phyloP scores from a whole-genome alignment of 2,329 filamentous ascomycete species.

The Sporothrix luriei region DNA sequence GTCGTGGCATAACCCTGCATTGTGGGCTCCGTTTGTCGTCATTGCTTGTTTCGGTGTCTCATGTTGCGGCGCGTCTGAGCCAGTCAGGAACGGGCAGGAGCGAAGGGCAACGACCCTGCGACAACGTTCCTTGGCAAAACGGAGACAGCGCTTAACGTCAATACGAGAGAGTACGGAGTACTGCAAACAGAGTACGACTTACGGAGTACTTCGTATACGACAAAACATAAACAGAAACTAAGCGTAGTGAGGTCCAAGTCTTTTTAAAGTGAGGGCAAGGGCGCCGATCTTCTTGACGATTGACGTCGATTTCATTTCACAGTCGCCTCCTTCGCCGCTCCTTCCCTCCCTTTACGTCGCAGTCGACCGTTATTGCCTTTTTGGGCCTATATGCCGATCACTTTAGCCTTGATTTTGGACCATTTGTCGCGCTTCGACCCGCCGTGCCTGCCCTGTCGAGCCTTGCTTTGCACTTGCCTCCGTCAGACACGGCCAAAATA shows the following conservation, averaged over 20 bases:
- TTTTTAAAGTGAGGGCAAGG: not conserved
- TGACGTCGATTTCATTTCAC: slow-evolving; percentile 22
- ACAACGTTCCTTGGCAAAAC: slow-evolving; percentile 15
- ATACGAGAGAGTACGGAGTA: slow-evolving; percentile 5
- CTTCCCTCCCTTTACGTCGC: slow-evolving; percentile 10
- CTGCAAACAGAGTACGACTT: not conserved
- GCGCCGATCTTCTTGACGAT: slow-evolving; percentile 16
- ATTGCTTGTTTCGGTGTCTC: slow-evolving; percentile 27
- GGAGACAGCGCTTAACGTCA: slow-evolving; percentile 20
- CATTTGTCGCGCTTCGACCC: slow-evolving; percentile 17
- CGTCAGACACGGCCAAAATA: not conserved
- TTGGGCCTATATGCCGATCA: slow-evolving; percentile 11
- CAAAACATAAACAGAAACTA: not conserved
- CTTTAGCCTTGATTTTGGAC: slow-evolving; percentile 12
- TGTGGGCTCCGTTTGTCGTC: slow-evolving; percentile 15
- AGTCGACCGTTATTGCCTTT: slow-evolving; percentile 21
- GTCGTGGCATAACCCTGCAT: slow-evolving; percentile 12
- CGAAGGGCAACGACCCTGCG: slow-evolving; percentile 10
- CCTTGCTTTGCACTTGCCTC: not conserved
- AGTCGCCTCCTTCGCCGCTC: slow-evolving; percentile 1
- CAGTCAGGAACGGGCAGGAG: slow-evolving; percentile 26
- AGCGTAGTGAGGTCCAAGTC: too few species aligned
- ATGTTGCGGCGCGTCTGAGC: slow-evolving; percentile 21
- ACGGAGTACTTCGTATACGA: not conserved
- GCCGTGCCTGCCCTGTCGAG: not conserved